Evolutionary conservation across 2,329 filamentous ascomycete genomes (phyloP).

Genomic region (Blastomyces parvus): DNA sequence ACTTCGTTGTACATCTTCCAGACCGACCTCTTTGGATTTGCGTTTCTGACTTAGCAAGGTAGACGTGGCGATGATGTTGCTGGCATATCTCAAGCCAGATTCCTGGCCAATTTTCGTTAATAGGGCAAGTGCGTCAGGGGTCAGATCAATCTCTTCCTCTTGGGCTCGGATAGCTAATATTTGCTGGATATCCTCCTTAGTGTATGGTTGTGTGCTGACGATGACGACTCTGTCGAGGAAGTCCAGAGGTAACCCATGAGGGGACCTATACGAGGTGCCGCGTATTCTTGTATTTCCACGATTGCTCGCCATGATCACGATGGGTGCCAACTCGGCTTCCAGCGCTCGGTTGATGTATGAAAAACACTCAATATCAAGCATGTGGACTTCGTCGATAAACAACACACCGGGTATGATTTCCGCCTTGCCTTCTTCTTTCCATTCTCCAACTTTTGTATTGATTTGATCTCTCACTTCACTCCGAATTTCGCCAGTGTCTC

Average conservation of each 20-base stretch:
- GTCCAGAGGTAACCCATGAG: slow-evolving; percentile 88
- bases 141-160: slow-evolving; percentile 91
- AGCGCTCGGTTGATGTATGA: slow-evolving; percentile 96
- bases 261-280: slow-evolving; percentile 85
- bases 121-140: slow-evolving; percentile 78
- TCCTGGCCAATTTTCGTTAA: slow-evolving; percentile 94
- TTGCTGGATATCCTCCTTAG: slow-evolving; percentile 74
- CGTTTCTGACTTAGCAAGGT: slow-evolving; percentile 81
- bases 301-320: slow-evolving; percentile 99
- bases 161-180: slow-evolving; percentile 87
- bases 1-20: slow-evolving; percentile 86
- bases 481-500: slow-evolving; percentile 94
- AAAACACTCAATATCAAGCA: slow-evolving; percentile 99
- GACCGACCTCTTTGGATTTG: slow-evolving; percentile 68
- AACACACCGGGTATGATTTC: slow-evolving; percentile 95
- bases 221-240: slow-evolving; percentile 95
- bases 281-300: slow-evolving; percentile 83
- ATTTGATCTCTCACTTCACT: slow-evolving; percentile 98
- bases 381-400: slow-evolving; percentile 98
- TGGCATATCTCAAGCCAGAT: slow-evolving; percentile 86
- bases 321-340: slow-evolving; percentile 86
- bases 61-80: slow-evolving; percentile 92
- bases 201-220: slow-evolving; percentile 84
- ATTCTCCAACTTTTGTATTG: slow-evolving; percentile 96
- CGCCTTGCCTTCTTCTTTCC: slow-evolving; percentile 98